Evolutionary conservation across 2,329 filamentous ascomycete genomes (phyloP).

Genomic region (Paracoccidioides lutzii): DNA sequence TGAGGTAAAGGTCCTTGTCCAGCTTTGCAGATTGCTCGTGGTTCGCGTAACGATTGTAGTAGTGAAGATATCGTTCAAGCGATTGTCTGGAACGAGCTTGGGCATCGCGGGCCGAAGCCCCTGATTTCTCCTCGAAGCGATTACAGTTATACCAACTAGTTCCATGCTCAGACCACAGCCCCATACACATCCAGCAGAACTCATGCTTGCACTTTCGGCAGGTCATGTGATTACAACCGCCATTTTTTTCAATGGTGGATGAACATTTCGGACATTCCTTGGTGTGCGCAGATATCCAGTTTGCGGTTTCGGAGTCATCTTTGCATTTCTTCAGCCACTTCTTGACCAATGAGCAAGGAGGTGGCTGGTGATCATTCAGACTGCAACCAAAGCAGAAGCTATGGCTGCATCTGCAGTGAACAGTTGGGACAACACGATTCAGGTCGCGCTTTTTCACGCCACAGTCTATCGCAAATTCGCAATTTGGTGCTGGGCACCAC

Average conservation of each 20-base stretch:
- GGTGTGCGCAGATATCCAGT: conserved; percentile 98
- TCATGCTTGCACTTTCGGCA: conserved; percentile 92
- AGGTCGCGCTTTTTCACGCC: conserved; percentile 77
- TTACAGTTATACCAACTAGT: conserved; percentile 99
- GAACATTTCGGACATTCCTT: conserved; percentile 95
- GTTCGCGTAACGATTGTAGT: conserved; percentile 98
- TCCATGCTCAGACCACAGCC: conserved; percentile 93
- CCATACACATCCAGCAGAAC: conserved; percentile 99
- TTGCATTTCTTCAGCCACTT: conserved; percentile 97
- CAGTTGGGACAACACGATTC: conserved; percentile 73
- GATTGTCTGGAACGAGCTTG: conserved; percentile 85
- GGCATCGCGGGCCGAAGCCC: conserved; percentile 75
- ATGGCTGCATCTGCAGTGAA: conserved; percentile 71
- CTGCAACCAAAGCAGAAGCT: conserved; percentile 94
- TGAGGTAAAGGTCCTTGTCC: conserved; percentile 88
- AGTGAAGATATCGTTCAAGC: conserved; percentile 91
- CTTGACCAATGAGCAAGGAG: conserved; percentile 82
- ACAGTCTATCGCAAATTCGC: conserved; percentile 84
- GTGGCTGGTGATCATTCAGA: conserved; percentile 79
- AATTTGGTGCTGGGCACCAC: conserved; percentile 98
- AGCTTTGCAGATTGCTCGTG: conserved; percentile 95
- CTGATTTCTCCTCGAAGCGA: conserved; percentile 90
- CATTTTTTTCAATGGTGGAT: conserved; percentile 98
- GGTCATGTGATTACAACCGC: conserved; percentile 96
- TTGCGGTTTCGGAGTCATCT: conserved; percentile 94